Conservation (phyloP, 164 flowering plant genomes). For the Vitis vinifera region DNA sequence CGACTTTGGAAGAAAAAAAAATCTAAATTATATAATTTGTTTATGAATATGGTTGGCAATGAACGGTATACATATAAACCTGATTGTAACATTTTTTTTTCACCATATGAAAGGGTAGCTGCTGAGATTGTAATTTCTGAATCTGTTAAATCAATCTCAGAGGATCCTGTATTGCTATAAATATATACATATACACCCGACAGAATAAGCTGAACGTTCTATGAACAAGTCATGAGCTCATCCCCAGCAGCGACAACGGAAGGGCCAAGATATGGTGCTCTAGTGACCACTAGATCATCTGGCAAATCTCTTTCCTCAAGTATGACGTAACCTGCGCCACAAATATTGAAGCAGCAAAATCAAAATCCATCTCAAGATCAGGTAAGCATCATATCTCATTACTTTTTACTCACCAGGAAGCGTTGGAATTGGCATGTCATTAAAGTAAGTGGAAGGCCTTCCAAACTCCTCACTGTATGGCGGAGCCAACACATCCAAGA, state of each 20-base stretch:
- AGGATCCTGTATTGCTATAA: no score
- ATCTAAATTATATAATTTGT: no score
- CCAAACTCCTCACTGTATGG: conserved; percentile 39
- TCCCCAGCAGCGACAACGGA: conserved; percentile 2
- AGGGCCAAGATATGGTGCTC: conserved; percentile 35
- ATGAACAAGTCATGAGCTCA: not conserved
- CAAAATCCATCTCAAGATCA: not conserved
- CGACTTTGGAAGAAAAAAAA: no score
- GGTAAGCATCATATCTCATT: not conserved
- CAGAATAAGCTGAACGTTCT: no score
- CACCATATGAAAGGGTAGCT: no score
- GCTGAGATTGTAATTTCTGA: no score
- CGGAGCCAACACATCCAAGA: conserved; percentile 41
- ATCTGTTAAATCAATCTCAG: no score
- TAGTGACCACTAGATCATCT: conserved; percentile 19
- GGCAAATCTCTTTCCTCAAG: conserved; percentile 33
- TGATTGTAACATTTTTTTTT: no score
- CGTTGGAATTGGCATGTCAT: conserved; percentile 21
- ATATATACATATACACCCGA: no score
- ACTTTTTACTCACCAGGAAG: conserved; percentile 23
- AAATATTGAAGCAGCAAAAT: not conserved
- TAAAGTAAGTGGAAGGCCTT: conserved; percentile 40
- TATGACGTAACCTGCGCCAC: conserved; percentile 24
- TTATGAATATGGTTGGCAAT: no score
- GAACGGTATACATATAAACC: no score